Evolutionary conservation across 306 rosid species (phyloP).

Genomic region (Gillenia trifoliata): DNA sequence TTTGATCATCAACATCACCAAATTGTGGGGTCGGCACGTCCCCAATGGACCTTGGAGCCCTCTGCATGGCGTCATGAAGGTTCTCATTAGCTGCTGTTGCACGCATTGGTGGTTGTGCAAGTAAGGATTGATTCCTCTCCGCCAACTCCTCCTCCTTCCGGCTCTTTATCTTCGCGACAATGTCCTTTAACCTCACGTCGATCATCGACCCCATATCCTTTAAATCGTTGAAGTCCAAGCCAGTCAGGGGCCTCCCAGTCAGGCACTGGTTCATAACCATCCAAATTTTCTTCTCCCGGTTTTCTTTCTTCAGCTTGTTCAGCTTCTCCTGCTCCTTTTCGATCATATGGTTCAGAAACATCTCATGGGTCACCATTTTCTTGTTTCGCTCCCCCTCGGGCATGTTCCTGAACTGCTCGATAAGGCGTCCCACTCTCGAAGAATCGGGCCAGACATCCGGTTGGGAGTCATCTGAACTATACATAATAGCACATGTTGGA

Average conservation of each 20-base stretch:
- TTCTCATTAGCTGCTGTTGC: too few relatives aligned
- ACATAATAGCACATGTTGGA: constrained; percentile 50
- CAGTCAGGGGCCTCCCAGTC: constrained; percentile 4
- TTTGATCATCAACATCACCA: too few relatives aligned
- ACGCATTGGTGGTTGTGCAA: too few relatives aligned
- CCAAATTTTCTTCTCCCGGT: constrained; percentile 19
- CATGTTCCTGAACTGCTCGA: constrained; percentile 25
- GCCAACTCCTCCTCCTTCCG: background rate
- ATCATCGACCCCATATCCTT: constrained; percentile 27
- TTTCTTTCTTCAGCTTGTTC: constrained; percentile 26
- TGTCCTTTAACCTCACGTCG: constrained; percentile 20
- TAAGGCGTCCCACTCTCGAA: constrained; percentile 19
- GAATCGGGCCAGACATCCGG: constrained; percentile 50
- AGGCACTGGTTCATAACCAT: constrained; percentile 21
- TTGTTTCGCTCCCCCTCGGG: constrained; percentile 27
- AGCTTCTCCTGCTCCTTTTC: constrained; percentile 16
- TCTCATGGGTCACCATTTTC: constrained; percentile 32
- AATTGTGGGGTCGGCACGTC: too few relatives aligned
- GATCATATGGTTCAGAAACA: constrained; percentile 18
- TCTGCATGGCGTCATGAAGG: too few relatives aligned
- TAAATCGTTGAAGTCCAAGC: constrained; percentile 22
- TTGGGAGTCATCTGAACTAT: constrained; percentile 35
- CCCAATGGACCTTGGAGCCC: too few relatives aligned
- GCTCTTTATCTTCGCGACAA: constrained; percentile 11
- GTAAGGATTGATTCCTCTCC: background rate